Evolutionary conservation across 148 eudicot genomes (phyloP).

Genomic region (Silene uniflora): DNA sequence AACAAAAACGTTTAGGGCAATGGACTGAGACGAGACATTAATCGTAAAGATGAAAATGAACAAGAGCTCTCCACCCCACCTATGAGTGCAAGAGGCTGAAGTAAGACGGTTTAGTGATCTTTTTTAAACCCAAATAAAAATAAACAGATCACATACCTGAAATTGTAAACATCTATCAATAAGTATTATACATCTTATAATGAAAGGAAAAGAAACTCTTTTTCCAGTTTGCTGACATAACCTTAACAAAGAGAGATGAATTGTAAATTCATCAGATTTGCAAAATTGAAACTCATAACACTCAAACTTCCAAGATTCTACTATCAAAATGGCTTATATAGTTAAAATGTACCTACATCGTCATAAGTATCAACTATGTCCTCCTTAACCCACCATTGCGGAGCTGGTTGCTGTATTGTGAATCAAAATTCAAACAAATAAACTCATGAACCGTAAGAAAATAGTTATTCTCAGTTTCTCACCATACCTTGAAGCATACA

Average conservation of each 20-base stretch:
- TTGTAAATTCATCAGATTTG: not conserved
- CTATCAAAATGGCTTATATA: not conserved
- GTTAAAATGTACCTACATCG: not conserved
- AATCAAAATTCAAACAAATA: not conserved
- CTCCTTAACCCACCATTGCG: too few relatives aligned
- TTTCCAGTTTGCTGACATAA: not conserved
- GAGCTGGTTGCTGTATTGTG: too few relatives aligned
- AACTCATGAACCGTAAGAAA: not conserved
- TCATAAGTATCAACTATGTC: not conserved
- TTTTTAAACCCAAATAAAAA: not conserved
- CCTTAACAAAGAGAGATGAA: too few relatives aligned
- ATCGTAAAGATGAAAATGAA: too few relatives aligned
- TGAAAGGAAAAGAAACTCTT: not conserved
- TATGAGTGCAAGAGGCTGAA: too few relatives aligned
- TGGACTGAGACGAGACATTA: too few relatives aligned
- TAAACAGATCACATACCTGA: not conserved
- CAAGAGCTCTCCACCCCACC: too few relatives aligned
- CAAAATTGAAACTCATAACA: not conserved
- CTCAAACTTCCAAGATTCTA: not conserved
- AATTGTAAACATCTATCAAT: not conserved
- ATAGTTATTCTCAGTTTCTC: constrained; percentile 25
- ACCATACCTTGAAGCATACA: constrained; percentile 21
- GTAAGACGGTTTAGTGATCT: too few relatives aligned
- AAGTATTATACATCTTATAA: not conserved
- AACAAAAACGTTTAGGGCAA: too few relatives aligned